Evolutionary conservation across 306 rosid genomes (phyloP).

Genomic region (Pueraria montana): DNA sequence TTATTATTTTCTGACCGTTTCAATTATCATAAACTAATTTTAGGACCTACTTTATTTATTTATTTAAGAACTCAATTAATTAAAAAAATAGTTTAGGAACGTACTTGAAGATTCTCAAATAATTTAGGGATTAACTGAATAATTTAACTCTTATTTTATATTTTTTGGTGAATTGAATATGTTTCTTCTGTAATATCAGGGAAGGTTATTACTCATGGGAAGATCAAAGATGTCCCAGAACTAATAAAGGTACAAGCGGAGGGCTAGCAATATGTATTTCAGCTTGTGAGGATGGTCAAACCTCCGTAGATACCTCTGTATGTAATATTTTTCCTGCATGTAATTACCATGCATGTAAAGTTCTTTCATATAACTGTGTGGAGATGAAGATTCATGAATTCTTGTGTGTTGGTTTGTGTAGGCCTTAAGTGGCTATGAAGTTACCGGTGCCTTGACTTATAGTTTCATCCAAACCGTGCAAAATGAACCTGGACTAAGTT

Average conservation of each 20-base stretch:
- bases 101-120: no score
- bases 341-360: background rate
- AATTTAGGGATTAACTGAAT: no score
- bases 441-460: slow-evolving; percentile 64
- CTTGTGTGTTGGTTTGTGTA: slow-evolving; percentile 27
- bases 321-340: background rate
- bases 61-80: no score
- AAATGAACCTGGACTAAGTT: slow-evolving; percentile 54
- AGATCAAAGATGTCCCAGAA: background rate
- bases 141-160: no score
- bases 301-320: slow-evolving; percentile 47
- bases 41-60: no score
- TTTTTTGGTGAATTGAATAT: background rate
- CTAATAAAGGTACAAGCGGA: slow-evolving; percentile 43
- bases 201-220: slow-evolving; percentile 50
- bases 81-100: no score
- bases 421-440: slow-evolving; percentile 54
- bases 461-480: slow-evolving; percentile 60
- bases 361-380: background rate
- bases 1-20: no score
- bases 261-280: slow-evolving; percentile 47
- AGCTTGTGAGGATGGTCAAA: slow-evolving; percentile 48
- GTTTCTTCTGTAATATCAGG: slow-evolving; percentile 16
- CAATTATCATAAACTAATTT: no score
- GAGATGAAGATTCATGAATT: background rate